Conservation (phyloP, 148 eudicot genomes). For the Suaeda aralocaspica region DNA sequence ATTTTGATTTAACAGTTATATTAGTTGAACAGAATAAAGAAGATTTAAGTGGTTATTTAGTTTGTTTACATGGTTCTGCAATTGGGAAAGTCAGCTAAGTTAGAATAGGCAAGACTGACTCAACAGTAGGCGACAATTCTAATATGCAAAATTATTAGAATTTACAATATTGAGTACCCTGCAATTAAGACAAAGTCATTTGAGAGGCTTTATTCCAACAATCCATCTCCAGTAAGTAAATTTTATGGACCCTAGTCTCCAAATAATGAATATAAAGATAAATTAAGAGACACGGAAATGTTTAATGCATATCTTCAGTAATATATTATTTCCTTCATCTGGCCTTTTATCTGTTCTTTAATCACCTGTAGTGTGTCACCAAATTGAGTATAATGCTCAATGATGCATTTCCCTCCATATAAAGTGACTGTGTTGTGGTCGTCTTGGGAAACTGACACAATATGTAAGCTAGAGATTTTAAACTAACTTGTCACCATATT, state of each 20-base stretch:
- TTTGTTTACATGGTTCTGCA: neutral
- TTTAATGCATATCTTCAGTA: neutral
- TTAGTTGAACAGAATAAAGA: neutral
- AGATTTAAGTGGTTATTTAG: neutral
- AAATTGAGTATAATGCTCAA: neutral
- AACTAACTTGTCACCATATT: neutral
- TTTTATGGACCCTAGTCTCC: neutral
- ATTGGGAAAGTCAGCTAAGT: neutral
- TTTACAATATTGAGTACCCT: neutral
- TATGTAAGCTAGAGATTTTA: neutral
- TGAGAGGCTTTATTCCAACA: too few relatives aligned
- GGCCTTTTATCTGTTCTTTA: neutral
- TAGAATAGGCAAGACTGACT: neutral
- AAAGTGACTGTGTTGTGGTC: neutral
- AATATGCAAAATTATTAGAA: neutral
- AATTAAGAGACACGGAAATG: neutral
- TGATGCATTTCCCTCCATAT: neutral
- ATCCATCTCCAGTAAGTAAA: neutral
- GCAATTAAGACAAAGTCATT: neutral
- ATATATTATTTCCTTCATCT: neutral
- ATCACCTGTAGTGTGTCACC: neutral
- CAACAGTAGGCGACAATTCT: neutral
- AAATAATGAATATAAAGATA: too few relatives aligned
- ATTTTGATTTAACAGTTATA: neutral
- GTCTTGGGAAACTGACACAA: neutral